Evolutionary conservation across 306 rosid genomes (phyloP).

Genomic region (Acacia melanoxylon): DNA sequence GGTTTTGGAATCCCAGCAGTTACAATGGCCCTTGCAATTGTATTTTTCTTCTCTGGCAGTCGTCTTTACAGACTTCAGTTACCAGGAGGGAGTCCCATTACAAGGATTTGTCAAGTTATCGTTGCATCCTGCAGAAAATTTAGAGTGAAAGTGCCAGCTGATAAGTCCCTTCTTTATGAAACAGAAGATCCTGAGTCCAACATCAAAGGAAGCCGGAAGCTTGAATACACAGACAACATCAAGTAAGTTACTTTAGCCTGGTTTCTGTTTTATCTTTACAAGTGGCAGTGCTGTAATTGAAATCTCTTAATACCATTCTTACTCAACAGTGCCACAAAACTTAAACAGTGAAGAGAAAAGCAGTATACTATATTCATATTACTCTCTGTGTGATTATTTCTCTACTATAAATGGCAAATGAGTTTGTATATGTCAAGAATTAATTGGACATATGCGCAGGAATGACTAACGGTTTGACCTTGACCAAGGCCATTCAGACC

Average conservation of each 20-base stretch:
- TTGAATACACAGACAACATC: constrained; percentile 64
- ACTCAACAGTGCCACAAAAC: not conserved
- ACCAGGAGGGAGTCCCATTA: constrained; percentile 85
- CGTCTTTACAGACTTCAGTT: constrained; percentile 59
- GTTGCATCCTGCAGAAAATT: constrained; percentile 62
- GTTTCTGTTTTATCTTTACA: not conserved
- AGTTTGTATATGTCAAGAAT: not conserved
- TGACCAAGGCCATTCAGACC: not conserved
- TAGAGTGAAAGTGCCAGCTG: constrained; percentile 47
- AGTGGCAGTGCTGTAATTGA: not conserved
- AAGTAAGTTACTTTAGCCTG: constrained; percentile 40
- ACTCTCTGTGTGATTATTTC: not conserved
- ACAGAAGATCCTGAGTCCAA: constrained; percentile 57
- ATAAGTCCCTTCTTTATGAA: constrained; percentile 75
- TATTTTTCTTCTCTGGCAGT: constrained; percentile 64
- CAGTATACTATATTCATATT: not conserved
- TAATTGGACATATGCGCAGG: not conserved
- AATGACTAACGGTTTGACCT: not conserved
- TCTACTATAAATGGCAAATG: not conserved
- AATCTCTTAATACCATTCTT: not conserved
- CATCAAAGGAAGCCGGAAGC: constrained; percentile 85
- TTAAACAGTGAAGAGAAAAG: not conserved
- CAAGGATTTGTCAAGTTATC: constrained; percentile 74
- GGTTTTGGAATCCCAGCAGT: constrained; percentile 89
- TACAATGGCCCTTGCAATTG: constrained; percentile 69